phyloP scores from a whole-genome alignment of 345 rosid species.

The Ceriops tagal region DNA sequence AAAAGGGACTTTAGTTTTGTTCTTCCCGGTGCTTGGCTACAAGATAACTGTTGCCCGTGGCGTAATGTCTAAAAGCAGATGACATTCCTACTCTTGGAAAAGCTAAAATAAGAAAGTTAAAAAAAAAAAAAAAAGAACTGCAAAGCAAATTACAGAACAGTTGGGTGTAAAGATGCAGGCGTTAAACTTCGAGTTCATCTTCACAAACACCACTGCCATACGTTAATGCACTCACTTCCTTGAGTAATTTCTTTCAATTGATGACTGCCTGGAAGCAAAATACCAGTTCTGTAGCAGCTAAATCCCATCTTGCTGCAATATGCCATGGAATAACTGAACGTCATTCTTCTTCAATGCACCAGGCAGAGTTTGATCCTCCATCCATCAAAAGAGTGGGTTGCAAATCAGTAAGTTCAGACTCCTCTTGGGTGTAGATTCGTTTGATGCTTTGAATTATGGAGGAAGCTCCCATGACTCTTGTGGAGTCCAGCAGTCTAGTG shows the following conservation, averaged over 20 bases:
- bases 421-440: not conserved
- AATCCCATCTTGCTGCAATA: not conserved
- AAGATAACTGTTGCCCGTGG: too few species aligned
- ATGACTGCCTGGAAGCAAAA: not conserved
- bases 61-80: too few species aligned
- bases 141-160: too few species aligned
- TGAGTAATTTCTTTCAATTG: not conserved
- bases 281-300: not conserved
- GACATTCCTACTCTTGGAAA: too few species aligned
- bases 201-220: too few species aligned
- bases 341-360: not conserved
- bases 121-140: too few species aligned
- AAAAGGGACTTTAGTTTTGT: too few species aligned
- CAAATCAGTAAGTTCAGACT: not conserved
- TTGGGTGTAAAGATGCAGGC: too few species aligned
- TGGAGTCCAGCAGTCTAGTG: not conserved
- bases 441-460: not conserved
- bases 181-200: too few species aligned
- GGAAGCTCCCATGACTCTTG: not conserved
- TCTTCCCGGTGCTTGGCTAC: too few species aligned
- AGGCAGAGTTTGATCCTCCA: not conserved
- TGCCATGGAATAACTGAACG: not conserved
- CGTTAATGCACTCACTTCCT: too few species aligned
- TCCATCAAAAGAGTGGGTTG: not conserved
- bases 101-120: too few species aligned